Evolutionary conservation across 164 flowering plant genomes (phyloP), one percentile per base, ranked within the genome.

Genomic region (Berberis vulgaris): DNA sequence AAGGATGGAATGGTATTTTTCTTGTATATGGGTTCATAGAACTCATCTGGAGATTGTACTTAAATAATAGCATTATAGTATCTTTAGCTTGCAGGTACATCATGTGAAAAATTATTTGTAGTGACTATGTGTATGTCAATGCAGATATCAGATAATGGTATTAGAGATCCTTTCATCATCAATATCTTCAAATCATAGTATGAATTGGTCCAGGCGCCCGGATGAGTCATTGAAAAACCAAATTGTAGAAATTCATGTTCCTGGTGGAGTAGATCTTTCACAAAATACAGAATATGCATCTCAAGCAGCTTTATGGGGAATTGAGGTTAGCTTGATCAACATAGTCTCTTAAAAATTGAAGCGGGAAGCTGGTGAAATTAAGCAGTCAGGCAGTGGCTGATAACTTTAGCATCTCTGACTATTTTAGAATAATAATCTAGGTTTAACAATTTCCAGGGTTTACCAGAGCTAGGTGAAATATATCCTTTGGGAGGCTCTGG

Each of bases 401-500:
- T 46, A 46, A 6, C 52, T 44, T 39, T 50, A 45, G 42, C 45
- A n/a, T 49, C 4, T 7, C 41, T 40, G 43, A 12, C 69, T 54
- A 53, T 62, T 69, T 66, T 64, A 44, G 70, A 73, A 65, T 54
- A 59, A 50, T 61, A 72, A 75, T 63, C 54, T 60, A 43, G 54
- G 61, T 74, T 72, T 64, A 63, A 63, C 74, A 41, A 55, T 73
- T 78, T 76, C 63, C 82, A 94, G 98, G 97, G 97, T 78, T 78
- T 94, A 81, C 89, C 88, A 62, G 81, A 86, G 69, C 76, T 93
- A 41, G 98, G 96, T 72, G 98, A 93, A 82, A 90, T 93, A 59
- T 93, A 93, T 81, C 97, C 98, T 64, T 73, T 93, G 49, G 98
- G 98, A 68, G 98, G 98, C 72, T 83, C 96, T 45, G 98, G 91